Base-by-base conservation (phyloP, 768 basidiomycete species). In the Tylopilus felleus region DNA sequence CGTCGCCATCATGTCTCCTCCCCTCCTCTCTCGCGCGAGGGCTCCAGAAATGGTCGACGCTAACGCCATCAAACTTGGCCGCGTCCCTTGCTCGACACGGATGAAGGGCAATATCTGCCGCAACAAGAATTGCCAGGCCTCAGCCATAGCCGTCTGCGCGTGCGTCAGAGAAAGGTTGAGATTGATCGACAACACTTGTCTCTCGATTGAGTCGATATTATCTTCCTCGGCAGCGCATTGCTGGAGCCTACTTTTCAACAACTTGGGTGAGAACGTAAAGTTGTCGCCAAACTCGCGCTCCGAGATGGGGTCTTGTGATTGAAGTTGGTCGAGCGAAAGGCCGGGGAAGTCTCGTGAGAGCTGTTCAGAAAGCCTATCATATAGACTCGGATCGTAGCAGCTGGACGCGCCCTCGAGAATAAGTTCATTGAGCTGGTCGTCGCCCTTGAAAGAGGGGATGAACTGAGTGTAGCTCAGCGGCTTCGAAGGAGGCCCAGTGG, bases 111-210 rank as follows among this genome's bases (percentile, higher is more conserved):
- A 72, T 4, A 82, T 74, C 62, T 84, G 82, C 39, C 82, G 79
- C 40, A 93, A 74, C 41, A 96, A 69, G 42, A 77, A 75, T 47
- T 85, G 83, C 91, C 91, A 96, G 4, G 92, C 81, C 52, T 89
- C 83, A 0, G 87, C 81, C 42, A 93, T 75, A 2, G 82, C 74
- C 2, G 80, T 81, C 67, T 95, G 90, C 1, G 89, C 79, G 61
- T 96, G 88, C 21, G 89, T 76, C 36, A 97, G 74, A 1, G 93
- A 94, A 45, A 94, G 79, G 65, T 95, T 94, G 59, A 93, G 78
- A 68, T 97, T 97, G 67, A 95, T 83, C 1, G 85, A 83, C 45
- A 81, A 74, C 4, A 93, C 72, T 31, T 79, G 77, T 46, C 78
- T 81, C 59, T 88, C 80, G 14, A 83, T 72, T 5, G 72, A 71